A percentile compares a stretch with the other conserved stretches of the same genome.
Conservation (phyloP, 345 rosid genomes). For the Bruguiera gymnorhiza region DNA sequence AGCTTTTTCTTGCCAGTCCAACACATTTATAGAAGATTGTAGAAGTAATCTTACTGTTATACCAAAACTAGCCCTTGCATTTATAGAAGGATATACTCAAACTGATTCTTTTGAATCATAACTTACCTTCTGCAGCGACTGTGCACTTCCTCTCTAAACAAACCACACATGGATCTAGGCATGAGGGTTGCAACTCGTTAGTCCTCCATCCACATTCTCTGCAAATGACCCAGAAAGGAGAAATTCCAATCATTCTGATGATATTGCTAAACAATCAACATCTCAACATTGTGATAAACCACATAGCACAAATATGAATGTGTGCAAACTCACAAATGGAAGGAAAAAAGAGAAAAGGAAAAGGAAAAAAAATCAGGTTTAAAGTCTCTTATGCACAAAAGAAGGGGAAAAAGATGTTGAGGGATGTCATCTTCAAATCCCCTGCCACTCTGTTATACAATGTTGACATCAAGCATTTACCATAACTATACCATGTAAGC, state of each 20-base stretch:
- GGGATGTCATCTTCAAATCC: neutral
- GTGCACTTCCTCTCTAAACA: slow-evolving; percentile 84
- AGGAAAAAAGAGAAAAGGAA: no score
- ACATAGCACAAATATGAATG: neutral
- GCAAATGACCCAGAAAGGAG: slow-evolving; percentile 20
- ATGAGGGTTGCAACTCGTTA: slow-evolving; percentile 39
- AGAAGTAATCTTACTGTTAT: no score
- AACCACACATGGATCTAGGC: slow-evolving; percentile 79
- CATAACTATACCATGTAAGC: neutral
- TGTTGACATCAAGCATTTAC: neutral
- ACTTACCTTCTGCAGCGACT: slow-evolving; percentile 75
- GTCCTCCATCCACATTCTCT: slow-evolving; percentile 93
- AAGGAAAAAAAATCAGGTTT: no score
- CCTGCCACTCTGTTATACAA: neutral
- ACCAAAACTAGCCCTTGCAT: no score
- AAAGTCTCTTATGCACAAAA: neutral
- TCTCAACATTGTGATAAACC: neutral
- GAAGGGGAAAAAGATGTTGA: no score
- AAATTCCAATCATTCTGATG: neutral
- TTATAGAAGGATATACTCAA: neutral
- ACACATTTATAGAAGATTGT: no score
- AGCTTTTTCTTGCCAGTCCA: no score
- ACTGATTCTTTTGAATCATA: neutral
- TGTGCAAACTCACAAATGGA: no score
- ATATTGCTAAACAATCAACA: neutral